phyloP scores from a whole-genome alignment of 441 rosid species.

The Gossypium davidsonii region DNA sequence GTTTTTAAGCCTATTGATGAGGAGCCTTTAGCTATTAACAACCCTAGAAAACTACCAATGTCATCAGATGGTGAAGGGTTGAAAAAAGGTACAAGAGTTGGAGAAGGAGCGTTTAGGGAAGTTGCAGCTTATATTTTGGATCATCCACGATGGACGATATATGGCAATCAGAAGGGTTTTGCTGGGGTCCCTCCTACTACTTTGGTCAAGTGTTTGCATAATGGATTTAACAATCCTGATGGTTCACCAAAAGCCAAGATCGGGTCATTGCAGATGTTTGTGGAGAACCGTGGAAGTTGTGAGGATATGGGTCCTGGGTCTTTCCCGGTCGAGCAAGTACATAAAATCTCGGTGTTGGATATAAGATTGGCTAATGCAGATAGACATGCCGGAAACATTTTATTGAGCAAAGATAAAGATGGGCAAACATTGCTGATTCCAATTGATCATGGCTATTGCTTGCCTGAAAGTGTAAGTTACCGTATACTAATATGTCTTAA shows the following conservation, averaged over 20 bases:
- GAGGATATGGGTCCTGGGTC: conserved; percentile 76
- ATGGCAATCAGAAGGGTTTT: conserved; percentile 49
- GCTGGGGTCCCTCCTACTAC: conserved; percentile 74
- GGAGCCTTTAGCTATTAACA: conserved; percentile 76
- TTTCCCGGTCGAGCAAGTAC: conserved; percentile 71
- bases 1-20: conserved; percentile 85
- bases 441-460: conserved; percentile 82
- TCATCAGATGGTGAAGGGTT: conserved; percentile 66
- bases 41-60: conserved; percentile 56
- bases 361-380: conserved; percentile 80
- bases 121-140: conserved; percentile 80
- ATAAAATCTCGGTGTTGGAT: conserved; percentile 66
- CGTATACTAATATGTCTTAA: not conserved
- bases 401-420: conserved; percentile 38
- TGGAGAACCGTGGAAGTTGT: conserved; percentile 61
- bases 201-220: conserved; percentile 54
- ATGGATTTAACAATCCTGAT: conserved; percentile 56
- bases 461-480: conserved; percentile 71
- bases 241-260: conserved; percentile 38
- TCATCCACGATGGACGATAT: conserved; percentile 44
- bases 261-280: conserved; percentile 75
- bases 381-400: conserved; percentile 77
- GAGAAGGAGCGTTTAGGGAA: conserved; percentile 80
- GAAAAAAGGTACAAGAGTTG: conserved; percentile 79
- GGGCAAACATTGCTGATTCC: conserved; percentile 55